A percentile compares a stretch with the other conserved stretches of the same genome.
Conservation (phyloP, 148 eudicot genomes). For the Talinum fruticosum region DNA sequence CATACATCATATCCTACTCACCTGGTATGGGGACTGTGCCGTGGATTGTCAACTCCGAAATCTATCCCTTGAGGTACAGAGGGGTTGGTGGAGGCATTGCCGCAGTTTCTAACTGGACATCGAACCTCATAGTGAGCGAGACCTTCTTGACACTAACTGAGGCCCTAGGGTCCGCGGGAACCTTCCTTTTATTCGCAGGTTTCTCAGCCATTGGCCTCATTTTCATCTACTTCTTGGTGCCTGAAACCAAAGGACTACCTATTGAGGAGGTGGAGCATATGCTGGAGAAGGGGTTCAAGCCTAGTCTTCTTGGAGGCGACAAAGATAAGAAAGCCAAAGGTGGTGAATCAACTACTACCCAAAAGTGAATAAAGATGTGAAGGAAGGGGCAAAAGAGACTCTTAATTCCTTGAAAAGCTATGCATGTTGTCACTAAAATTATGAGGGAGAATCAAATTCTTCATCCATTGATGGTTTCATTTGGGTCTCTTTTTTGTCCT, state of each 20-base stretch:
- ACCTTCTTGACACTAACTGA: constrained; percentile 69
- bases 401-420: not conserved
- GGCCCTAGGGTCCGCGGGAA: constrained; percentile 56
- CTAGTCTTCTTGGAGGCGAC: constrained; percentile 28
- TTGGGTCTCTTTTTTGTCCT: not conserved
- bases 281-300: constrained; percentile 66
- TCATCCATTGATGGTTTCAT: not conserved
- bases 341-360: constrained; percentile 7
- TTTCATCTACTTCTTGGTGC: constrained; percentile 62
- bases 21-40: constrained; percentile 91
- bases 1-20: constrained; percentile 67
- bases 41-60: constrained; percentile 88
- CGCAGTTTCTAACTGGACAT: constrained; percentile 69
- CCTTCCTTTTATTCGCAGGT: constrained; percentile 73
- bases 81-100: constrained; percentile 82
- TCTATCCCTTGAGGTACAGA: constrained; percentile 68
- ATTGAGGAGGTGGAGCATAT: constrained; percentile 84
- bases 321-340: constrained; percentile 22
- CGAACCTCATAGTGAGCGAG: constrained; percentile 71
- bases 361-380: not conserved
- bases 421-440: not conserved
- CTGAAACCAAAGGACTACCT: constrained; percentile 84
- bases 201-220: constrained; percentile 51
- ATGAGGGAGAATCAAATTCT: not conserved
- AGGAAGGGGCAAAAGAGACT: not conserved